A percentile compares a stretch with the other conserved stretches of the same genome.
Evolutionary conservation across 306 rosid species (phyloP).

Genomic region (Cicer chorassanicum): DNA sequence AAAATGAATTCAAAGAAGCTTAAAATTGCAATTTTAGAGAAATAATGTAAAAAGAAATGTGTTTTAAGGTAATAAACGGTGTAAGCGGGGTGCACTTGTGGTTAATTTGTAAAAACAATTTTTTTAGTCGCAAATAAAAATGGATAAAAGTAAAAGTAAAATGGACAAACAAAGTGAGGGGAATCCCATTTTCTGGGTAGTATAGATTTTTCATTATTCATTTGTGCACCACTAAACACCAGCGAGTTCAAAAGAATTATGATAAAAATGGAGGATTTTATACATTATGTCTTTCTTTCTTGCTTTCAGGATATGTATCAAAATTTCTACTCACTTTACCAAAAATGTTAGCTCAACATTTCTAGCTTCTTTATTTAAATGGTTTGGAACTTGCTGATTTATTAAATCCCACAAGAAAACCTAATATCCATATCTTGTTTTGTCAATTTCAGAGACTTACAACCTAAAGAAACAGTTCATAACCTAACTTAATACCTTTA

Average conservation of each 20-base stretch:
- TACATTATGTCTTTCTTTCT: background rate
- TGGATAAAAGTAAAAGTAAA: background rate
- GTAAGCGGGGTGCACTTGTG: background rate
- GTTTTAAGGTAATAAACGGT: background rate
- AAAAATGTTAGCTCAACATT: conserved; percentile 26
- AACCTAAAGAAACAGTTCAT: conserved; percentile 1
- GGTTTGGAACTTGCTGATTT: background rate
- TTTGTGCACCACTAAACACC: conserved; percentile 11
- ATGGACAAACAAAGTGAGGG: background rate
- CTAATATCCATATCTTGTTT: background rate
- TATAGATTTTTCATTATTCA: background rate
- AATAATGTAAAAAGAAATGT: background rate
- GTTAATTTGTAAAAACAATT: background rate
- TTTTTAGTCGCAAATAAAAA: background rate
- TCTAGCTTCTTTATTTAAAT: conserved; percentile 21
- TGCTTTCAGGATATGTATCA: conserved; percentile 11
- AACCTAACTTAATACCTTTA: conserved; percentile 24
- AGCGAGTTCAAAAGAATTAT: background rate
- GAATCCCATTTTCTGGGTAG: background rate
- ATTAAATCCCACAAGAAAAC: conserved; percentile 6
- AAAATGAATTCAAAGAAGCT: conserved; percentile 2
- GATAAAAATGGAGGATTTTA: conserved; percentile 17
- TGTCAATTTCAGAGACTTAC: conserved; percentile 5
- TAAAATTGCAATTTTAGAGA: background rate
- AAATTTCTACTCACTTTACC: background rate